Evolutionary conservation across 371 early-diverging fungal species (phyloP), one percentile per base, ranked within the genome.

Genomic region (Mortierella sp.): DNA sequence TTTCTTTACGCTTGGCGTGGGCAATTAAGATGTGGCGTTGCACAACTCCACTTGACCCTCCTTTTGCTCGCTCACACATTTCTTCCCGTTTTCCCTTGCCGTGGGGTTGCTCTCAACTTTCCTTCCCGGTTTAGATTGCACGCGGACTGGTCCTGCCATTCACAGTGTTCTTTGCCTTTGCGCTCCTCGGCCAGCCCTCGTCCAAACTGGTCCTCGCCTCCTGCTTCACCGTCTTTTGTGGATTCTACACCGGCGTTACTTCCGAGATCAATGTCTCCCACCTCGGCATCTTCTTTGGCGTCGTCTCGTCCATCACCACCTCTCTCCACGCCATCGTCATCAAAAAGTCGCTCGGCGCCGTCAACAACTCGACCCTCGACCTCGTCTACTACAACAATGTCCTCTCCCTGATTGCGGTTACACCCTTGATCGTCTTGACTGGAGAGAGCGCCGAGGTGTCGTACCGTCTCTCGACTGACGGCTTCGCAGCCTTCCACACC

Each of bases 311-410:
- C 34, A 59, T 91, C 53, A 89, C 92, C 46, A 93, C 93, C 10
- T 91, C 92, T 3, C 78, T 87, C 10, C 93, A 93, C 73, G 90
- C 91, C n/a, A 90, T 93, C 73, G 87, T 93, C 71, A 93, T 93
- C 88, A 92, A 92, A 74, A 83, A 79, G 71, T 87, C 88, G 5
- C 72, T 92, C 37, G 88, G 59, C 11, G 79, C 81, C n/a, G 90
- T 90, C 74, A 87, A 88, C 76, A 88, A 87, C 59, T 84, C 82
- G 26, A 90, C 91, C 4, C 78, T 92, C 76, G 90, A 90, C 21
- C 80, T 93, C 2, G 92, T 92, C 48, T 93, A 88, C 84, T 91
- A 91, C 88, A 93, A 93, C 81, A 93, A 92, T 72, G 54, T 90
- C 14, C 79, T 93, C 13, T 88, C 88, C 8, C 69, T 90, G n/a